These are phyloP conservation scores for Discostella stelligeroides DNA, from an alignment of 108 stramenopile species.

Conservation along the genomic window DNA sequence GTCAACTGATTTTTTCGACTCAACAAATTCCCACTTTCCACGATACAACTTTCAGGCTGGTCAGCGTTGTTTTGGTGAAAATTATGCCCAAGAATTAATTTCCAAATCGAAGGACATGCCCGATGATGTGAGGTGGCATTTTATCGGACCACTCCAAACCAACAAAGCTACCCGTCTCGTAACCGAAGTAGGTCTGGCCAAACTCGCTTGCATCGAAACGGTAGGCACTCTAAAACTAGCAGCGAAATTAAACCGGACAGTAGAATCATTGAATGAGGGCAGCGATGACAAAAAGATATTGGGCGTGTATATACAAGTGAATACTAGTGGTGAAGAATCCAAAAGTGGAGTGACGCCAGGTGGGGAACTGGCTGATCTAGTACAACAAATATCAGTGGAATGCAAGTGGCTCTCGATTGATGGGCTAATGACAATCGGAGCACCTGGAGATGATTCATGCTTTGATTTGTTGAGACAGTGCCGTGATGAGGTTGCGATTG, in stretches of 20 bases:
- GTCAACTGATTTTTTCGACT: no score
- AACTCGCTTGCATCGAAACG: slow-evolving; percentile 86
- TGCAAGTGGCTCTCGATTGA: slow-evolving; percentile 79
- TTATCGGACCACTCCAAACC: slow-evolving; percentile 96
- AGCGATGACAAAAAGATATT: slow-evolving; percentile 49
- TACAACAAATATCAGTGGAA: slow-evolving; percentile 61
- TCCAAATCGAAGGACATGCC: slow-evolving; percentile 89
- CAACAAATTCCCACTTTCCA: no score
- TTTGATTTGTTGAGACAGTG: slow-evolving; percentile 74
- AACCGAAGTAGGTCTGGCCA: slow-evolving; percentile 66
- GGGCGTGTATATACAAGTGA: slow-evolving; percentile 91
- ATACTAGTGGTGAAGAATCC: slow-evolving; percentile 95
- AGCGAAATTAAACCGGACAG: slow-evolving; percentile 86
- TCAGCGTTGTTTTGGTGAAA: slow-evolving; percentile 96
- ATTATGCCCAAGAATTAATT: slow-evolving; percentile 98
- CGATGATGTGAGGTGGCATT: slow-evolving; percentile 90
- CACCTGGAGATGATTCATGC: slow-evolving; percentile 84
- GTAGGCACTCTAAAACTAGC: slow-evolving; percentile 92
- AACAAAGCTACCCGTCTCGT: slow-evolving; percentile 92
- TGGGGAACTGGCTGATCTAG: slow-evolving; percentile 50
- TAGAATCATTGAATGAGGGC: slow-evolving; percentile 43
- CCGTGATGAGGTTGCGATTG: slow-evolving; percentile 58
- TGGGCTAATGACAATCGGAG: slow-evolving; percentile 99
- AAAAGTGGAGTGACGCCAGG: slow-evolving; percentile 91
- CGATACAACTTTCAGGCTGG: slow-evolving; percentile 50